A percentile compares a stretch with the other conserved stretches of the same genome.
These are phyloP conservation scores for Pleurotus giganteus DNA, from an alignment of 768 basidiomycete species.

Conservation along the genomic window DNA sequence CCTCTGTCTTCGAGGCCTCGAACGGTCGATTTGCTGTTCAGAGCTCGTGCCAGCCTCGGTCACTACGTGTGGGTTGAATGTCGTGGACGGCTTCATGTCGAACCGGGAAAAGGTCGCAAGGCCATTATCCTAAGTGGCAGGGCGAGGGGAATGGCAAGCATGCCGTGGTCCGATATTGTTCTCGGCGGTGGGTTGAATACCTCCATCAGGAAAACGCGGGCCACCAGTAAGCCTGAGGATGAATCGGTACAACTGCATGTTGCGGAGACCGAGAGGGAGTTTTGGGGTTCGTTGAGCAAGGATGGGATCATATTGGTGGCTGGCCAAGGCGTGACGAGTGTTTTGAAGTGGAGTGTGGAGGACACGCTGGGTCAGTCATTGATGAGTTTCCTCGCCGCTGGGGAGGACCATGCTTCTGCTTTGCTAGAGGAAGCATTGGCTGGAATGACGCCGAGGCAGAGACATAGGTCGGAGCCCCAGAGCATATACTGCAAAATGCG, in stretches of 20 bases:
- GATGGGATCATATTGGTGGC: conserved; percentile 49
- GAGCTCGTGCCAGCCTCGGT: conserved; percentile 66
- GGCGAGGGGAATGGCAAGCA: conserved; percentile 58
- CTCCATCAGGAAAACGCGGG: conserved; percentile 8
- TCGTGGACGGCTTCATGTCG: conserved; percentile 84
- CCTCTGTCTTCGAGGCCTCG: conserved; percentile 34
- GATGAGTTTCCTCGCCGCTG: conserved; percentile 31
- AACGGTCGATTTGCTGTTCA: conserved; percentile 81
- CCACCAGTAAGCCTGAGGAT: conserved; percentile 7
- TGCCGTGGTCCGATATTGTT: conserved; percentile 60
- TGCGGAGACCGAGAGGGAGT: conserved; percentile 25
- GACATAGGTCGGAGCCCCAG: conserved; percentile 16
- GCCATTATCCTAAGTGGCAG: conserved; percentile 90
- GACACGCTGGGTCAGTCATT: conserved; percentile 53
- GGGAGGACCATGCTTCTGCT: conserved; percentile 22
- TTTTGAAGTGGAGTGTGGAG: conserved; percentile 61
- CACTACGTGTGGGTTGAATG: conserved; percentile 88
- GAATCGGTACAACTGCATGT: background rate
- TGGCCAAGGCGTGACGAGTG: conserved; percentile 49
- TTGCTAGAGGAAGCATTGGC: conserved; percentile 20
- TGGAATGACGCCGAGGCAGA: conserved; percentile 19
- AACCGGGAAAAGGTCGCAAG: conserved; percentile 92
- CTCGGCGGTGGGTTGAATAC: conserved; percentile 45
- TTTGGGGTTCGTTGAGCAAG: conserved; percentile 54
- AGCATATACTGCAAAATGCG: conserved; percentile 34